Percentiles rank a stretch among this genome's conserved stretches.
These are phyloP conservation scores for Fusarium vanettenii DNA, from an alignment of 2,329 filamentous ascomycete genomes.

Conservation along the genomic window DNA sequence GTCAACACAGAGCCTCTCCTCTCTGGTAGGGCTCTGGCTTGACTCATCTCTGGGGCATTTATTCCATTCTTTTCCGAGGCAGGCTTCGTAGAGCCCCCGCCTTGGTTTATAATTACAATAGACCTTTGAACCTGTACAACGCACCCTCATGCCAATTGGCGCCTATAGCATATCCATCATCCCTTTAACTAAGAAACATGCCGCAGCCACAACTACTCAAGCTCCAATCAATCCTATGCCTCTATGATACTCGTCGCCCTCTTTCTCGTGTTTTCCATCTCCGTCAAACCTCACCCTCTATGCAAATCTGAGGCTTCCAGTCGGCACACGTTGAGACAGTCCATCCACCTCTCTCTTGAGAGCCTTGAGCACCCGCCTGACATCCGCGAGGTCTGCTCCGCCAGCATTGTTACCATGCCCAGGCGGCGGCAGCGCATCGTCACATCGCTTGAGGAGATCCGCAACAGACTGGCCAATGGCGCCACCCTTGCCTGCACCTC, in stretches of 20 bases:
- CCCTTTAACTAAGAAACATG: conserved; percentile 40
- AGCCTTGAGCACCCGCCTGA: conserved; percentile 56
- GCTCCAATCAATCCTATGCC: conserved; percentile 10
- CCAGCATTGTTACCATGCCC: conserved; percentile 57
- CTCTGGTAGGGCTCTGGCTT: neutral
- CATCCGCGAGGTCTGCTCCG: conserved; percentile 57
- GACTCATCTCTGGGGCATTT: conserved; percentile 16
- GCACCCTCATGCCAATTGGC: conserved; percentile 44
- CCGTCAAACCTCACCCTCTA: conserved; percentile 42
- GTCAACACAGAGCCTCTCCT: neutral
- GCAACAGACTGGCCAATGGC: conserved; percentile 57
- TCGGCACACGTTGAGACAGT: conserved; percentile 56
- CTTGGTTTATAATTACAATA: conserved; percentile 45
- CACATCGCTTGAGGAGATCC: conserved; percentile 64
- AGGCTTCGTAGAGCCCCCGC: conserved; percentile 27
- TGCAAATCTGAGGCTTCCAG: conserved; percentile 59
- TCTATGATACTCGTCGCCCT: conserved; percentile 8
- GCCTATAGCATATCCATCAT: conserved; percentile 45
- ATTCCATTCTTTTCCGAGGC: conserved; percentile 37
- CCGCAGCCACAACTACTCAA: conserved; percentile 32
- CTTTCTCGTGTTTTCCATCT: neutral
- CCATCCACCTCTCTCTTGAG: conserved; percentile 58
- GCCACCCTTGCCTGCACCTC: conserved; percentile 54
- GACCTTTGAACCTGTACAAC: conserved; percentile 42
- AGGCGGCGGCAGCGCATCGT: conserved; percentile 55